Evolutionary conservation across 1,139 yeast genomes (phyloP).

Genomic region (Candida sanyaensis): DNA sequence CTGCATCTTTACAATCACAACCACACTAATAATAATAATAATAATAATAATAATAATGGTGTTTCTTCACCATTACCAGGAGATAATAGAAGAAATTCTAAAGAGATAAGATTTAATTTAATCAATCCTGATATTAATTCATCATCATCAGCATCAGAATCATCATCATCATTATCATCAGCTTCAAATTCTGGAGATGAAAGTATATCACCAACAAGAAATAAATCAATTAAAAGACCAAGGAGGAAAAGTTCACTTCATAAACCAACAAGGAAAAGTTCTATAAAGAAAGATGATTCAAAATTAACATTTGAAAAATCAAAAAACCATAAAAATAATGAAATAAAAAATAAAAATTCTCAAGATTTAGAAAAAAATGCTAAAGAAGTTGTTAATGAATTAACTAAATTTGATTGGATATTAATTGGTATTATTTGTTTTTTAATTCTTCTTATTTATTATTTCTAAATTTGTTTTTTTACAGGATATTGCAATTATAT

Average conservation of each 20-base stretch:
- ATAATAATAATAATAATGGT: background rate
- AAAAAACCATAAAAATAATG: background rate
- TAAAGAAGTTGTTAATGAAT: background rate
- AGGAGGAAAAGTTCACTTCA: background rate
- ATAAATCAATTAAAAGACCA: background rate
- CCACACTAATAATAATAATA: too few relatives aligned
- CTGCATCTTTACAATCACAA: background rate
- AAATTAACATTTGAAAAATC: background rate
- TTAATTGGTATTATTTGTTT: conserved; percentile 4
- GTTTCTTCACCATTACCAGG: background rate
- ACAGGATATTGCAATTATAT: background rate
- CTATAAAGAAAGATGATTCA: background rate
- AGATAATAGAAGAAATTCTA: background rate
- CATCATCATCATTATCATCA: background rate
- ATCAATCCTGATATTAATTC: background rate
- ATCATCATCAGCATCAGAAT: background rate
- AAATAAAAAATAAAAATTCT: background rate
- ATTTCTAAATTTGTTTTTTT: background rate
- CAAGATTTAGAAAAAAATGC: background rate
- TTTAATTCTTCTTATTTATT: background rate
- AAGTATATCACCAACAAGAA: background rate
- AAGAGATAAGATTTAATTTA: background rate
- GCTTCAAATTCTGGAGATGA: background rate
- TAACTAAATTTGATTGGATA: conserved; percentile 5
- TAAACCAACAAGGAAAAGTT: background rate